Evolutionary conservation across 495 filamentous ascomycete genomes (phyloP), one percentile per base, ranked within the genome.

Genomic region (Pyronema omphalodes): DNA sequence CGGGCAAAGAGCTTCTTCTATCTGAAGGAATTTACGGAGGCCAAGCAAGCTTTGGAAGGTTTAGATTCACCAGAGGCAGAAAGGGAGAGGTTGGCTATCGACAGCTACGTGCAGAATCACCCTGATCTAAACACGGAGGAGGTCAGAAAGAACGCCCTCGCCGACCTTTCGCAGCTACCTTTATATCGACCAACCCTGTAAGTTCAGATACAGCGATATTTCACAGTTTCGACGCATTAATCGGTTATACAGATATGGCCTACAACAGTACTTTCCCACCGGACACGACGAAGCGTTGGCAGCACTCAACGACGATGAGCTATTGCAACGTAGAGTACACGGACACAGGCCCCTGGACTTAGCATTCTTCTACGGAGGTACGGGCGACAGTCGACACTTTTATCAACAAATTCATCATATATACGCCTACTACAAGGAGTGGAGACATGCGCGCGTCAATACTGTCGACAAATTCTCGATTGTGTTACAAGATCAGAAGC

Each of bases 321-420:
- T 47, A 19, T 19, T 47, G 9, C 9, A 23, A 9, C 12, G 12
- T 4, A 19, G n/a, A 9, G 23, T n/a, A 34, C 11, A 37, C 9
- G 18, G 7, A 11, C 9, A 34, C 7, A 43, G 4, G 40, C 33
- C 12, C 12, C 12, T 51, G 4, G 29, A 36, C 14, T 12, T 33
- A 12, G 15, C 19, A 9, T 35, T 51, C 48, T 51, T 34, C 33
- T 51, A 51, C 36, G 48, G 48, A 34, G 48, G 48, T n/a, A 23
- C 36, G 9, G 48, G 48, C 11, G 48, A 51, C 29, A 33, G 12
- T 33, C 48, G 48, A 9, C 48, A 51, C 23, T 36, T 51, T 18
- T 51, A 51, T 33, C 48, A 51, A 33, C 48, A 51, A 23, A 17
- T 51, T 11, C 19, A 51, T 37, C 48, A 51, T 11, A 51, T 51